Evolutionary conservation across 768 basidiomycete species (phyloP), one percentile per base, ranked within the genome.

Genomic region (Dentipellis sp.): DNA sequence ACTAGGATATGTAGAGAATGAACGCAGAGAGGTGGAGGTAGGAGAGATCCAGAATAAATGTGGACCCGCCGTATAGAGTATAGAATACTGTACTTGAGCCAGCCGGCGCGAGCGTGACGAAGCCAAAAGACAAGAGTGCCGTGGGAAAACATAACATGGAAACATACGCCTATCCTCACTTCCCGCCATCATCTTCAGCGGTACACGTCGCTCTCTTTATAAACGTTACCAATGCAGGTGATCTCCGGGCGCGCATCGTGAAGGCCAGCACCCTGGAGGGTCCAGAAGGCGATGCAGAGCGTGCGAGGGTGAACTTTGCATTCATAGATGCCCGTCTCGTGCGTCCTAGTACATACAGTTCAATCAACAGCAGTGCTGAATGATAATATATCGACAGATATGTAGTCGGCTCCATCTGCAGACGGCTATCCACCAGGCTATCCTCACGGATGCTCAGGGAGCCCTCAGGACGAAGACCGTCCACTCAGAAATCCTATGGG

Each of bases 401-500:
- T 87, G 89, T 0, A 94, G 92, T 55, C 68, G 77, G 3, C 66
- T 84, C 46, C 94, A 95, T 63, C 72, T 97, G 11, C 82, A 90
- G 66, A 93, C 91, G 0, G 94, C 91, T 0, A 78, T 94, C 10
- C 77, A 86, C 54, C 89, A 92, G 62, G 86, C 92, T 1, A 73
- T 91, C n/a, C 71, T 94, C 10, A 81, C 91, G 0, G 75, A 80
- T 29, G 67, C 78, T 2, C 78, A 84, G 42, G 75, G 73, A 19
- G 64, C 72, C 0, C 73, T 95, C 56, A 77, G 86, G 49, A 94
- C 94, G 1, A 91, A 87, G 71, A 91, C 92, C 1, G 71, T 94
- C 0, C 94, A 97, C 66, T 92, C 92, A 0, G 94, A 98, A 68
- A 78, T 97, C 52, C 74, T 97, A n/a, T 93, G 88, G 77, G 72